phyloP scores from a whole-genome alignment of 805 yeast species.

The Suhomyces sp. region DNA sequence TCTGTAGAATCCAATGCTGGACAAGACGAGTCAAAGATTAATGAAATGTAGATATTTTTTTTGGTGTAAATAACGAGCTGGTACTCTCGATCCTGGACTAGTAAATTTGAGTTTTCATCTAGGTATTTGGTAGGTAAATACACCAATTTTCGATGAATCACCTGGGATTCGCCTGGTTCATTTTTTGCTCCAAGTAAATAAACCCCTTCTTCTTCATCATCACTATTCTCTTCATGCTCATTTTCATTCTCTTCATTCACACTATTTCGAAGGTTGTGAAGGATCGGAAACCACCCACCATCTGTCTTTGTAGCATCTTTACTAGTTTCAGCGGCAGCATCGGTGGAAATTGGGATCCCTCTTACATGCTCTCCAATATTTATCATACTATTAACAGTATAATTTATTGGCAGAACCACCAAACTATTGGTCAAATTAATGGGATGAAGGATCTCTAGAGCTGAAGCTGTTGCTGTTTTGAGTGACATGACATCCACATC shows the following conservation, averaged over 20 bases:
- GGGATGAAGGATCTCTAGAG: constrained; percentile 32
- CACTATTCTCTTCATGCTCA: neutral
- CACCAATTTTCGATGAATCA: constrained; percentile 24
- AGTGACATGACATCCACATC: constrained; percentile 6
- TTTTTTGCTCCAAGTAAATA: constrained; percentile 24
- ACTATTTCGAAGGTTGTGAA: neutral
- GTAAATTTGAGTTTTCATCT: neutral
- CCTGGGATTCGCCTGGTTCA: constrained; percentile 1
- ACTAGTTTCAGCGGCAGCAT: neutral
- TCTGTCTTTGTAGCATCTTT: neutral
- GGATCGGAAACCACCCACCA: neutral
- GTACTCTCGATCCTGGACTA: constrained; percentile 20
- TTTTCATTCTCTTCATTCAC: neutral
- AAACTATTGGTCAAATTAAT: constrained; percentile 32
- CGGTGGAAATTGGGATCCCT: neutral
- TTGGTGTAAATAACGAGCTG: constrained; percentile 30
- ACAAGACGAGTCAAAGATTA: constrained; percentile 30
- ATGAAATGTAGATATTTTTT: constrained; percentile 19
- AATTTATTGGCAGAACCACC: constrained; percentile 37
- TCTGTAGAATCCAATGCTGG: constrained; percentile 18
- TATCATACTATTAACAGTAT: constrained; percentile 34
- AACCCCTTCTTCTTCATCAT: constrained; percentile 13
- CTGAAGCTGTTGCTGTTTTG: constrained; percentile 13
- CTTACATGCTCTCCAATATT: constrained; percentile 16
- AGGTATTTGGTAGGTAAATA: constrained; percentile 17